These are phyloP conservation scores for Suillus alpinus DNA, from an alignment of 768 basidiomycete genomes.

Conservation along the genomic window DNA sequence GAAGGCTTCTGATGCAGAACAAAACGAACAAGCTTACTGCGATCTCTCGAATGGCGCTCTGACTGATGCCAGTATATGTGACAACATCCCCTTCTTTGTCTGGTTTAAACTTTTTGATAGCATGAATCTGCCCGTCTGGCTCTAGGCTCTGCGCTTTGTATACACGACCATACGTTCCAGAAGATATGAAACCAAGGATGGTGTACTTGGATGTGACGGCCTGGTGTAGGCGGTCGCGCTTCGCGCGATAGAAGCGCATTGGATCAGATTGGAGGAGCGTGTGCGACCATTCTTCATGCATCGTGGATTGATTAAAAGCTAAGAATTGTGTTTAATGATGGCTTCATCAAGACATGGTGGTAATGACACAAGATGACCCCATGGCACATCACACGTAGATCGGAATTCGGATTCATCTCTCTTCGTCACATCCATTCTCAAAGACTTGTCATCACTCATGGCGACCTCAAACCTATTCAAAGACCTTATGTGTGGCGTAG, in stretches of 20 bases:
- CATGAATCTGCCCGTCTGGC: conserved; percentile 70
- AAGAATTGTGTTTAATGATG: background rate
- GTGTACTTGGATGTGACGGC: conserved; percentile 79
- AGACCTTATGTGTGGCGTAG: background rate
- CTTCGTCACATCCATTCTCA: background rate
- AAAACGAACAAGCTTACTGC: conserved; percentile 54
- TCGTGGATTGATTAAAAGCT: conserved; percentile 5
- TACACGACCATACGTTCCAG: conserved; percentile 97
- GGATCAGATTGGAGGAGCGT: conserved; percentile 53
- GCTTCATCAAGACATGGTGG: background rate
- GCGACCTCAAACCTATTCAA: background rate
- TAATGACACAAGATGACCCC: background rate
- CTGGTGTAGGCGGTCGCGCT: conserved; percentile 65
- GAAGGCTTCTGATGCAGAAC: background rate
- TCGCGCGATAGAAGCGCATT: conserved; percentile 82
- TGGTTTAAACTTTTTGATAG: conserved; percentile 99
- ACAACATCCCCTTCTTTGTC: conserved; percentile 98
- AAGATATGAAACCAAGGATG: conserved; percentile 96
- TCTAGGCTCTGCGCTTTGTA: conserved; percentile 90
- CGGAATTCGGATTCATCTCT: background rate
- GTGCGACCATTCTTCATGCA: conserved; percentile 38
- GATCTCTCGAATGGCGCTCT: conserved; percentile 96
- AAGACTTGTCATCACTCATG: background rate
- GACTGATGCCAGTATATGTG: conserved; percentile 96
- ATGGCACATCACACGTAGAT: background rate